Evolutionary conservation across 192 early-diverging fungal species (phyloP).

Genomic region (Linderina pennispora): DNA sequence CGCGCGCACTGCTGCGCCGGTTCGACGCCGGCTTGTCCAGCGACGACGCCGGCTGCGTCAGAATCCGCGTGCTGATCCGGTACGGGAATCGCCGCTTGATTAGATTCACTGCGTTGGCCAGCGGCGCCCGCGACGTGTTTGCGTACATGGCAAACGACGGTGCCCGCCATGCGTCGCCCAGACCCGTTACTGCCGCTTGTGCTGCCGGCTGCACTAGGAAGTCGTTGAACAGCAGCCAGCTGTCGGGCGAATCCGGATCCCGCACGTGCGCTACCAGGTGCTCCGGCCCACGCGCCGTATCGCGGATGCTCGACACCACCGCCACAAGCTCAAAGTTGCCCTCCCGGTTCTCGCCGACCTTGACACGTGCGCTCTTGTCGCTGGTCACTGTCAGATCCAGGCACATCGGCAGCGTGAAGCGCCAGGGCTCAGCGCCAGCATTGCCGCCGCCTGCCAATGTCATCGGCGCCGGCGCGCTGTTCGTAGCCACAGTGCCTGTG

Average conservation of each 20-base stretch:
- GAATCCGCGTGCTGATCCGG: conserved; percentile 33
- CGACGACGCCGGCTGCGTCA: conserved; percentile 18
- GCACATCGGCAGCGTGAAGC: conserved; percentile 18
- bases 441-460: not conserved
- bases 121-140: not conserved
- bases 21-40: conserved; percentile 11
- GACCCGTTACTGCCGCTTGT: conserved; percentile 8
- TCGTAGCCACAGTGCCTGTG: not conserved
- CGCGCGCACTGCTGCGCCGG: conserved; percentile 1
- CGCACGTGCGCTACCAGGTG: conserved; percentile 43
- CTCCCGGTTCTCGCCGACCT: not conserved
- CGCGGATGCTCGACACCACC: conserved; percentile 39
- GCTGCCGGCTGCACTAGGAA: conserved; percentile 77
- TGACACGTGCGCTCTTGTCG: not conserved
- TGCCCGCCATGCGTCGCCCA: conserved; percentile 34
- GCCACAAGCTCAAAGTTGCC: conserved; percentile 17
- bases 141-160: conserved; percentile 34
- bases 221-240: conserved; percentile 94
- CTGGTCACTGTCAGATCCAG: conserved; percentile 6
- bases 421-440: conserved; percentile 9
- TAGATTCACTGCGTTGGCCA: not conserved
- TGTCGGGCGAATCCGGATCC: conserved; percentile 5
- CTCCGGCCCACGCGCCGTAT: conserved; percentile 24
- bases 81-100: conserved; percentile 10
- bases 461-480: not conserved